These are phyloP conservation scores for Lasiosphaeriaceae sp. DNA, from an alignment of 495 filamentous ascomycete genomes.

Conservation along the genomic window DNA sequence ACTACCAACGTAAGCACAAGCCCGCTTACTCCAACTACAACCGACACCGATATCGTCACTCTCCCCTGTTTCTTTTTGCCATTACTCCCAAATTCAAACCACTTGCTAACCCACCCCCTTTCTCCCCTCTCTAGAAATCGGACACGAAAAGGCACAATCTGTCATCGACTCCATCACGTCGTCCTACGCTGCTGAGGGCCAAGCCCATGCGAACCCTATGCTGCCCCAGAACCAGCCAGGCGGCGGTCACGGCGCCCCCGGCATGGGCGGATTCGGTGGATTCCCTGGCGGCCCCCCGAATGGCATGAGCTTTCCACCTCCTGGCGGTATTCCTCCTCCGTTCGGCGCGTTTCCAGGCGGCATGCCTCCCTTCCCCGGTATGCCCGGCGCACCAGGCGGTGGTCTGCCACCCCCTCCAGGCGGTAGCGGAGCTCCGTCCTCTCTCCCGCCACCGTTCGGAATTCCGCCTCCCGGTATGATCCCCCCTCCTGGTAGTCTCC, in stretches of 20 bases:
- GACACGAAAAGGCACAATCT: constrained; percentile 95
- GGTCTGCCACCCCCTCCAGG: constrained; percentile 3
- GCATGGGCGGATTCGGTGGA: constrained; percentile 31
- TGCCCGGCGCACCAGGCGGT: constrained; percentile 2
- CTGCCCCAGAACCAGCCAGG: constrained; percentile 60
- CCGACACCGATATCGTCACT: not conserved
- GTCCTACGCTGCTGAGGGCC: constrained; percentile 90
- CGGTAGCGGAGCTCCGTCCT: constrained; percentile 1
- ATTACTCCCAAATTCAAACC: not conserved
- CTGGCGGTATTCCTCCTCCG: constrained; percentile 15
- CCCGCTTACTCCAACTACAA: constrained; percentile 2
- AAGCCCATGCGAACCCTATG: constrained; percentile 78
- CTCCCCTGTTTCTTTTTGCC: not conserved
- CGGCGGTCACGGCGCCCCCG: constrained; percentile 49
- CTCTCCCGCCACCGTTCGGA: constrained; percentile 13
- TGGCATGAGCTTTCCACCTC: constrained; percentile 31
- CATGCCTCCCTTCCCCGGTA: constrained; percentile 14
- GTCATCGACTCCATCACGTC: constrained; percentile 97
- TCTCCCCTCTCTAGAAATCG: constrained; percentile 61
- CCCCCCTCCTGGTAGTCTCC: constrained; percentile 27
- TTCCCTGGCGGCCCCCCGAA: constrained; percentile 36
- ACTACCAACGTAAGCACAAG: constrained; percentile 78
- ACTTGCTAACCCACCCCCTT: constrained; percentile 2
- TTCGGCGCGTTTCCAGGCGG: constrained; percentile 11
- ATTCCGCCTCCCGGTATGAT: not conserved